Base-by-base conservation (phyloP, 805 yeast genomes). In the Candida morakotiae region DNA sequence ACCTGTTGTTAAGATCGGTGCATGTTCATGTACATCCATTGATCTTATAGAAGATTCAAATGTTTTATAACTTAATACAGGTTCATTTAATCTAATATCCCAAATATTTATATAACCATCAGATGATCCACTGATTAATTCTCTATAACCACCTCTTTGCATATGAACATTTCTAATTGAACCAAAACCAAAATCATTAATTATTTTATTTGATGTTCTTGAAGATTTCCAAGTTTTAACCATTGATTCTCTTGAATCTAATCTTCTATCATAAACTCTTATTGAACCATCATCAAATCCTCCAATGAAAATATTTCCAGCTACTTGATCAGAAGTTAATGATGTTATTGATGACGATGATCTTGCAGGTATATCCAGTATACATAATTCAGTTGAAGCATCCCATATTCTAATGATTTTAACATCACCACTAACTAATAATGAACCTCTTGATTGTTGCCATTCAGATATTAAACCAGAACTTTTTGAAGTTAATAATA, bases 141-240 rank as follows among this genome's bases (percentile, higher is more conserved):
- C 98, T 39, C 98, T 71, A 49, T 79, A 78, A 0, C 98, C 98
- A 26, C 98, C 98, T 50, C 98, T 73, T 65, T 93, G 98, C 94
- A 93, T 83, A 52, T 87, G 95, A 8, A 89, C 80, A 47, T 84
- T 87, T 31, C 80, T 68, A 29, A 91, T 78, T 49, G 87, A 73
- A 2, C 79, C 71, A 21, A 21, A 23, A 9, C 40, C 39, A 13
- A 28, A 13, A 11, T 16, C 26, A 14, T 17, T 18, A 13, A 21
- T 17, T 31, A 34, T 20, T 6, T 35, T 25, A 14, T 29, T 24
- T 5, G 36, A 24, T 14, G 10, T 5, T 31, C 27, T 58, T n/a
- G 59, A 57, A 34, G 45, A 68, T 46, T 77, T 74, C 95, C 97
- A 93, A 6, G 81, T 68, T 49, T 80, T 78, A 9, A 87, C 86